phyloP scores from a whole-genome alignment of 2,329 filamentous ascomycete genomes.

The Gyromitra esculenta region DNA sequence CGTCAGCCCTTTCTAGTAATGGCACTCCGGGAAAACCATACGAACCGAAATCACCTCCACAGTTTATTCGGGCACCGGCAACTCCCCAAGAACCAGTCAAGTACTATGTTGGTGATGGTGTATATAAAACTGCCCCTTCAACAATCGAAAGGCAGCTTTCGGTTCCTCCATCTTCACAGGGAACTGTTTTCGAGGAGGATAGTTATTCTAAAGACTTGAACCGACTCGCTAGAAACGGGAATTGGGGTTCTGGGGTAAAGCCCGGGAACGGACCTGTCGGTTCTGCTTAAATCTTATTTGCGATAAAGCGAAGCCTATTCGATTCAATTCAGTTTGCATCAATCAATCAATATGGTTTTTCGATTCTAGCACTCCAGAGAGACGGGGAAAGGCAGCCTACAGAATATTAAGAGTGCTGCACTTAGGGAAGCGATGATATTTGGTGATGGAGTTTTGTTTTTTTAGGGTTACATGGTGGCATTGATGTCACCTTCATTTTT shows the following conservation, averaged over 20 bases:
- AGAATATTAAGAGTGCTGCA: background rate
- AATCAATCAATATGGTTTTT: background rate
- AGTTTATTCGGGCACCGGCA: slow-evolving; percentile 33
- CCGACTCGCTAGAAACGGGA: slow-evolving; percentile 47
- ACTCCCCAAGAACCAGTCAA: slow-evolving; percentile 42
- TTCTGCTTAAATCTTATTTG: slow-evolving; percentile 13
- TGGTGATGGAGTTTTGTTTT: slow-evolving; percentile 33
- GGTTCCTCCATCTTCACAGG: slow-evolving; percentile 36
- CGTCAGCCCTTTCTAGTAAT: slow-evolving; percentile 15
- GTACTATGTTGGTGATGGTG: slow-evolving; percentile 50
- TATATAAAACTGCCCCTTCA: slow-evolving; percentile 49
- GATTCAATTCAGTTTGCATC: slow-evolving; percentile 1
- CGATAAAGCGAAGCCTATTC: background rate
- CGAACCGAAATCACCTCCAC: slow-evolving; percentile 36
- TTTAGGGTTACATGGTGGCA: slow-evolving; percentile 24
- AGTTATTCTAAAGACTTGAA: slow-evolving; percentile 45
- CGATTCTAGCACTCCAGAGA: background rate
- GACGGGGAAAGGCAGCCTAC: background rate
- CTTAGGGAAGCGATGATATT: slow-evolving; percentile 25
- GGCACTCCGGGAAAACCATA: slow-evolving; percentile 24
- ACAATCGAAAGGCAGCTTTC: slow-evolving; percentile 39
- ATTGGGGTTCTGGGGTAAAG: slow-evolving; percentile 43
- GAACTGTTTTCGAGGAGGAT: slow-evolving; percentile 50
- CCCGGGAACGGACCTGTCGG: slow-evolving; percentile 11
- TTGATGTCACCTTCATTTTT: slow-evolving; percentile 25